Conservation (phyloP, 2,329 filamentous ascomycete genomes). For the Ustilaginoidea virens region DNA sequence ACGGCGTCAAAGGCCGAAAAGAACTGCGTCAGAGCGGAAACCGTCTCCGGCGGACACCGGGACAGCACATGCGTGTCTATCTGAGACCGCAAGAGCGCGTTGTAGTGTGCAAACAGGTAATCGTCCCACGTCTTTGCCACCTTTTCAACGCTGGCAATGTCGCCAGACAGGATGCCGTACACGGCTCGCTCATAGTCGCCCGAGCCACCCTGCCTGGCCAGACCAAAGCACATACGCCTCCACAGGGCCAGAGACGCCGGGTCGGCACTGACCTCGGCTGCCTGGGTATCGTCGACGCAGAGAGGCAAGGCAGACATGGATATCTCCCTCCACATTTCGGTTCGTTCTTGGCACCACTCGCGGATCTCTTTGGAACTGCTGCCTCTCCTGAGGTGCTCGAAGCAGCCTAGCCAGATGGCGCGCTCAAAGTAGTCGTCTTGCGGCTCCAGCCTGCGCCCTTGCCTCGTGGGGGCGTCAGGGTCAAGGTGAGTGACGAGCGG, state of each 20-base stretch:
- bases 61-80: slow-evolving; percentile 57
- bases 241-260: slow-evolving; percentile 45
- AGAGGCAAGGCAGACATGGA: slow-evolving; percentile 62
- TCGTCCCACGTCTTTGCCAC: slow-evolving; percentile 76
- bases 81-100: slow-evolving; percentile 64
- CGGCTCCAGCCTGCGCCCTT: slow-evolving; percentile 59
- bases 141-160: slow-evolving; percentile 60
- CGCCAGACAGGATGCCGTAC: slow-evolving; percentile 79
- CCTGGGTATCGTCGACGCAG: slow-evolving; percentile 29
- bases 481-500: slow-evolving; percentile 76
- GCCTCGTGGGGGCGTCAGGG: slow-evolving; percentile 74
- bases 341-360: slow-evolving; percentile 74
- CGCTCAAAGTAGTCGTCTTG: slow-evolving; percentile 82
- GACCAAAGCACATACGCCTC: slow-evolving; percentile 60
- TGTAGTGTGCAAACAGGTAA: slow-evolving; percentile 74
- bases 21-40: slow-evolving; percentile 38
- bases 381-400: slow-evolving; percentile 82
- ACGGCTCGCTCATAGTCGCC: slow-evolving; percentile 77
- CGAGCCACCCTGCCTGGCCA: slow-evolving; percentile 52
- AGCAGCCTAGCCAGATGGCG: slow-evolving; percentile 86
- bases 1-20: slow-evolving; percentile 51
- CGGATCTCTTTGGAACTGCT: slow-evolving; percentile 56
- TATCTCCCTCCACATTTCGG: slow-evolving; percentile 79
- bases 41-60: slow-evolving; percentile 35
- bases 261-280: slow-evolving; percentile 13